Evolutionary conservation across 352 stramenopile genomes (phyloP), one percentile per base, ranked within the genome.

Genomic region (Phytophthora chlamydospora): DNA sequence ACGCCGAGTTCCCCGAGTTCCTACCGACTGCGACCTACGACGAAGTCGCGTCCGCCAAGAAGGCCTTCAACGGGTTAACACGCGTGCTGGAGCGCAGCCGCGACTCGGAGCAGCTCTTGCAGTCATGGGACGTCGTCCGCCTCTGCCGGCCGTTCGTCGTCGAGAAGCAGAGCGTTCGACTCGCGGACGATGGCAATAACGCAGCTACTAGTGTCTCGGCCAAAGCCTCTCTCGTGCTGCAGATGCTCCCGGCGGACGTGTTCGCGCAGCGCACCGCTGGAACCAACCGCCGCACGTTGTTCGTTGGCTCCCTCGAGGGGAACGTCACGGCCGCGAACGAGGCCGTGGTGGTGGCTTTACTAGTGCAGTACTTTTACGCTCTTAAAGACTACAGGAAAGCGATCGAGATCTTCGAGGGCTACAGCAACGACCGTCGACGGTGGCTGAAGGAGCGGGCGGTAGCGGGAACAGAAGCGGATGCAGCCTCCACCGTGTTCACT

Each of bases 121-220:
- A 55, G 35, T 48, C 38, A 7, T 57, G 55, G 55, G 10, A 49
- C 16, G 27, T 63, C 38, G 39, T 63, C 11, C 49, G 31, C 17
- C 45, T 50, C 24, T 63, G 55, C 17, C 44, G 47, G 6, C 55
- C 55, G 9, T 49, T 62, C 21, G 44, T 62, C 12, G 55, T 62
- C 33, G 36, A 14, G 6, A n/a, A 32, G 8, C 12, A 49, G 16
- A 43, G 44, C 29, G 8, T 63, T 16, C 45, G 45, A 33, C 36
- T 49, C 31, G 46, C 40, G 14, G 55, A 55, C 35, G 39, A 24
- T 13, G 38, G 21, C 11, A 43, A 29, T 43, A n/a, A 43, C 11
- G 38, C n/a, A 14, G 19, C 44, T 27, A 27, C 16, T 16, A 13
- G 47, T 29, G 21, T 19, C 8, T 33, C 49, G 38, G 12, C 29